Evolutionary conservation across 2,329 filamentous ascomycete genomes (phyloP), one percentile per base, ranked within the genome.

Genomic region (Atkinsonella hypoxylon): DNA sequence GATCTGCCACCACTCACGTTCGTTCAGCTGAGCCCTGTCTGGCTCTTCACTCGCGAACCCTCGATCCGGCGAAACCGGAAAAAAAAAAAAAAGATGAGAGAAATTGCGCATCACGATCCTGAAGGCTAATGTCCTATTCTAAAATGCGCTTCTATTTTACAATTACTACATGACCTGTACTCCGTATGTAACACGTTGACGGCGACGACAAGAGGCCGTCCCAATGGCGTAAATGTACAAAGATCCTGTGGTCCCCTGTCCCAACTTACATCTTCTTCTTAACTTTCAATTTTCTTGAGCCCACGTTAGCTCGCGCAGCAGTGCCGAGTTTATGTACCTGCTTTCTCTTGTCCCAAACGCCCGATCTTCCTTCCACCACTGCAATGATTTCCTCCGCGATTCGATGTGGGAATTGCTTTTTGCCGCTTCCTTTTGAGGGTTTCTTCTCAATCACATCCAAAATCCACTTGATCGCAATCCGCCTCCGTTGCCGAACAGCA

Each of bases 381-480:
- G 85, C 78, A 50, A 97, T 77, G 53, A 97, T 73, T 76, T 96
- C 91, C 63, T 91, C 84, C 1, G 88, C 89, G 54, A 97, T 78
- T 50, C 87, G 77, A 59, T 84, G 76, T 11, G 89, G 84, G 62
- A 95, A 85, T 66, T 83, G 81, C 55, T 77, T 77, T 52, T 79
- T 78, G 8, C 87, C 87, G 61, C 81, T 86, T 18, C 84, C 85
- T 58, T 76, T 76, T 56, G 83, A 85, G 55, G 78, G 80, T 70
- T 85, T 83, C 75, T 89, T 93, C 55, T 80, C 79, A 39, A 89
- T 87, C n/a, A 82, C 78, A 55, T 89, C 83, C 52, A 97, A 69
- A 58, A 98, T 95, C 93, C 93, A 98, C 66, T 79, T 73, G 57
- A 96, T 85, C 2, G 91, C 90, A 47, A 76, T 75, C 50, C 90